These are phyloP conservation scores for Cladophialophora yegresii DNA, from an alignment of 2,329 filamentous ascomycete species.

Conservation along the genomic window DNA sequence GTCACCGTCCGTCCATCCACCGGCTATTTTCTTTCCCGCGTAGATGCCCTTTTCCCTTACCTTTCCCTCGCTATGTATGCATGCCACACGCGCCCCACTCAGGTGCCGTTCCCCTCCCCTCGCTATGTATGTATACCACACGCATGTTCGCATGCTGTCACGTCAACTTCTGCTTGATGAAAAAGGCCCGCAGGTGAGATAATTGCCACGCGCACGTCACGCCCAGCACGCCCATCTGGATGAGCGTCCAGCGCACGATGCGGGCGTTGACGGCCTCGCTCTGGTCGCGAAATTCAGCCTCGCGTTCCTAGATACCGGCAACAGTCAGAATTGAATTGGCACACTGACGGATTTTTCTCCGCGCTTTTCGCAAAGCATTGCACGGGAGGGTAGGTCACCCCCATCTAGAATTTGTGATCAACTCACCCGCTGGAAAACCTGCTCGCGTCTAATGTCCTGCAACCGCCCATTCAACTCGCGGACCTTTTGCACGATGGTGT, in stretches of 20 bases:
- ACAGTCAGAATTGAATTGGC: too few relatives aligned
- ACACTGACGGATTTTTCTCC: too few relatives aligned
- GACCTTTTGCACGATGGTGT: constrained; percentile 84
- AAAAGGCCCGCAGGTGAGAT: constrained; percentile 92
- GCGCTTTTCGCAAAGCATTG: neutral
- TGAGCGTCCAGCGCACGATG: constrained; percentile 89
- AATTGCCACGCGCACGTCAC: constrained; percentile 95
- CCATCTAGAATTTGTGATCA: too few relatives aligned
- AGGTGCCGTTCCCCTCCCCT: neutral
- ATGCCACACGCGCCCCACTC: too few relatives aligned
- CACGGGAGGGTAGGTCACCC: neutral
- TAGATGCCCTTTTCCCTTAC: too few relatives aligned
- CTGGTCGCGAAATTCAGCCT: constrained; percentile 97
- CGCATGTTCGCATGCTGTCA: constrained; percentile 58
- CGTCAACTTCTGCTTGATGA: constrained; percentile 99
- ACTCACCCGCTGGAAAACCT: constrained; percentile 88
- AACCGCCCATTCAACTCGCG: constrained; percentile 85
- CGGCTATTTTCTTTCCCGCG: neutral
- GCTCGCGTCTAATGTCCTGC: constrained; percentile 86
- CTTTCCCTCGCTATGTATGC: too few relatives aligned
- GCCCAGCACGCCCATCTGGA: constrained; percentile 82
- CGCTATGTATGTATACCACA: too few relatives aligned
- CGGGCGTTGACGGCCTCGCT: constrained; percentile 89
- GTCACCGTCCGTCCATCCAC: neutral
- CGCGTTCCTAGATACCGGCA: constrained; percentile 70